Base-by-base conservation (phyloP, 805 yeast genomes). In the Kregervanrija pseudodelftensis region DNA sequence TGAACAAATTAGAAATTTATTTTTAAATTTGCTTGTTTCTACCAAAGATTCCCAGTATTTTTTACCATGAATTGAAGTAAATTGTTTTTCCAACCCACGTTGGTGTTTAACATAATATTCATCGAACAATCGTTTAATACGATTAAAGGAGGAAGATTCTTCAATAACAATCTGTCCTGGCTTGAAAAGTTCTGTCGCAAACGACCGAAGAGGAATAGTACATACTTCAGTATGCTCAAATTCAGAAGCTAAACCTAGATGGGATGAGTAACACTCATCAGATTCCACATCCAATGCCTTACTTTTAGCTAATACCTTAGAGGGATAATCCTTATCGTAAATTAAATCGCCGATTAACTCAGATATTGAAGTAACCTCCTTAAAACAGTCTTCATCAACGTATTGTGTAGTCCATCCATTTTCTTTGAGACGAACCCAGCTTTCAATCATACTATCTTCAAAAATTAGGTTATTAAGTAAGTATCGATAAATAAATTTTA, bases 321-420 rank as follows among this genome's bases (percentile, higher is more conserved):
- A 36, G 33, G 56, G 56, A 22, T 54, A 46, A 10, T 60, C 59
- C 39, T 73, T 71, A 31, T 65, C 59, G 1, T 65, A 45, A 47
- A 56, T 52, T 3, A 59, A 56, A 44, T 79, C 76, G 2, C 82
- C 83, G 2, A 70, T 64, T 42, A 78, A 63, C 11, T 71, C 72
- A n/a, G 62, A 55, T 2, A 79, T 48, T 5, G 75, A 67, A 33
- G 62, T 57, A 5, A 80, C 86, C n/a, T 63, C 61, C 45, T 69
- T 66, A 62, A 82, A 80, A 44, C 58, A 66, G 4, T 50, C 50
- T 1, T 65, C 57, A 15, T 61, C 58, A 1, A 80, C 56, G 10
- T 66, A 66, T 40, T 63, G 65, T 7, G 70, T 60, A 0, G 82
- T 70, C 86, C 87, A 81, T 30, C 72, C 77, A 45, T 70, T 73